phyloP scores from a whole-genome alignment of 2,329 filamentous ascomycete genomes.

The Blastomyces percursus region DNA sequence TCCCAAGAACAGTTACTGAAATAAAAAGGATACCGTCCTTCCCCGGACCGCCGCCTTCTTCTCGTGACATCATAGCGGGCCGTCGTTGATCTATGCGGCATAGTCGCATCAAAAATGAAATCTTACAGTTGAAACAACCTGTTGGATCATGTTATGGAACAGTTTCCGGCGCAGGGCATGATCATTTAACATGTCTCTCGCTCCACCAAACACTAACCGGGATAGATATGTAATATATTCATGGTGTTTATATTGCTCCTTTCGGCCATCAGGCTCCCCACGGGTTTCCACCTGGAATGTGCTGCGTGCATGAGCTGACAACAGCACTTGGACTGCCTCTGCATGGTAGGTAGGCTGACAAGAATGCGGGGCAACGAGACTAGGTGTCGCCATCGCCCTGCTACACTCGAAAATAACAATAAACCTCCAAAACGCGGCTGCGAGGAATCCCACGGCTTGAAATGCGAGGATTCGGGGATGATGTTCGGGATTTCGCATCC shows the following conservation, averaged over 20 bases:
- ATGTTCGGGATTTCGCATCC: background rate
- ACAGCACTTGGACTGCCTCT: background rate
- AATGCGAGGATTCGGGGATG: background rate
- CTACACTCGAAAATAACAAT: background rate
- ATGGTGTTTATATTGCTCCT: background rate
- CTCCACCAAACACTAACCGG: background rate
- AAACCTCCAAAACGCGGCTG: background rate
- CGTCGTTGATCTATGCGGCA: background rate
- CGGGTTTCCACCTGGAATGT: background rate
- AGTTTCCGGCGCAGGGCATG: background rate
- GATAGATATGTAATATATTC: background rate
- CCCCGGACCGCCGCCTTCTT: background rate
- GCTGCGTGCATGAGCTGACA: background rate
- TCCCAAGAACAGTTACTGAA: background rate
- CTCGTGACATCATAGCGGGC: background rate
- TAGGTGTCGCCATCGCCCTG: background rate
- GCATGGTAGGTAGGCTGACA: background rate
- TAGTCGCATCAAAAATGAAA: background rate
- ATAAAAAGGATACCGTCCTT: background rate
- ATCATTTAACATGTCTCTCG: background rate
- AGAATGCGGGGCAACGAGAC: background rate
- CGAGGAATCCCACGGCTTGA: background rate
- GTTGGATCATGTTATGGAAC: background rate
- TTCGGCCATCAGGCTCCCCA: background rate
- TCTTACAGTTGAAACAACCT: background rate